phyloP scores from a whole-genome alignment of 164 flowering plant species.

The Aristolochia californica region DNA sequence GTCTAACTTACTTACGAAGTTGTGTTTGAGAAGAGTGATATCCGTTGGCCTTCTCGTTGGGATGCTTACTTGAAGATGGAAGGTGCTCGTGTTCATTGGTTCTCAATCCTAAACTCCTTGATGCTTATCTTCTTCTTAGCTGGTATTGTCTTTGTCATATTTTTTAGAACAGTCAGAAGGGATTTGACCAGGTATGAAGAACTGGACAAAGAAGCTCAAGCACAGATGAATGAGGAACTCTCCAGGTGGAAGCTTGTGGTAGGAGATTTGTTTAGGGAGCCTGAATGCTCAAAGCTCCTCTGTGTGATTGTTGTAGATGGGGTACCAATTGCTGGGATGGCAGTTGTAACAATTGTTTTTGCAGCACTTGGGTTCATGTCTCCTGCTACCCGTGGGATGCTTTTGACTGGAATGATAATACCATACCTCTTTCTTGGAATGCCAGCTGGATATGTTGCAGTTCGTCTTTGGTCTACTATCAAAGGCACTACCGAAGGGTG shows the following conservation, averaged over 20 bases:
- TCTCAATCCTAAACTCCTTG: conserved; percentile 40
- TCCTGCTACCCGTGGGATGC: conserved; percentile 29
- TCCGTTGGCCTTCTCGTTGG: conserved; percentile 48
- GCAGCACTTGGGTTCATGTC: conserved; percentile 32
- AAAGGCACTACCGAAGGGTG: too few relatives aligned
- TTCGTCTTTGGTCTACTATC: conserved; percentile 25
- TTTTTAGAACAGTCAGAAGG: conserved; percentile 28
- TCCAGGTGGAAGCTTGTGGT: conserved; percentile 64
- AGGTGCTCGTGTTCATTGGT: conserved; percentile 50
- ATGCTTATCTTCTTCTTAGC: conserved; percentile 45
- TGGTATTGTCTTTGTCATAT: conserved; percentile 43
- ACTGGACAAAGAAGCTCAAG: conserved; percentile 62
- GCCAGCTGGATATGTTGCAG: conserved; percentile 23
- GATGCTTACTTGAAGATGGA: conserved; percentile 50
- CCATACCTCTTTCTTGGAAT: conserved; percentile 28
- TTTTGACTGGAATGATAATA: conserved; percentile 25
- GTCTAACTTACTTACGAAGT: conserved; percentile 37
- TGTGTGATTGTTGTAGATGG: conserved; percentile 30
- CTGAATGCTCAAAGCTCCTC: conserved; percentile 17
- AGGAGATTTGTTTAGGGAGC: conserved; percentile 59
- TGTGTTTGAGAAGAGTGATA: conserved; percentile 33
- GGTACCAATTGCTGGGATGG: conserved; percentile 28
- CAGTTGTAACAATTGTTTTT: conserved; percentile 25
- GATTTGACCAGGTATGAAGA: conserved; percentile 34
- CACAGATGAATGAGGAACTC: conserved; percentile 60